Evolutionary conservation across 176 grass and related monocot genomes (phyloP), one percentile per base, ranked within the genome.

Genomic region (Echinochloa phyllopogon): DNA sequence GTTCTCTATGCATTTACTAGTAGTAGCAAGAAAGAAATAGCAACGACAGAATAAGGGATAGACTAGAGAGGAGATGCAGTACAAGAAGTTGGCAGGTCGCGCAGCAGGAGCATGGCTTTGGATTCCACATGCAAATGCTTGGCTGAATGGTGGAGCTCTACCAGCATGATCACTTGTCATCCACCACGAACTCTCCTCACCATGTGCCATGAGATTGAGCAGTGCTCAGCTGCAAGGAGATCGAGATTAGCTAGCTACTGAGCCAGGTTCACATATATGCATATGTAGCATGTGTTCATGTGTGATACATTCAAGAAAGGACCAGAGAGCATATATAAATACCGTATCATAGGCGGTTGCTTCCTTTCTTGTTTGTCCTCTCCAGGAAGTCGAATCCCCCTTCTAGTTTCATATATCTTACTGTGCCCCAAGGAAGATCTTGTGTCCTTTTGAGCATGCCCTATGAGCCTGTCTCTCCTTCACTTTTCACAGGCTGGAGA

Each of bases 391-490:
- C 39, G 66, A 84, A 91, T 86, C 84, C n/a, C 84, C 57, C 72
- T 85, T 82, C 69, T 71, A 80, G 82, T 90, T 91, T 88, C 86
- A 90, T 88, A 76, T 69, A 72, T 67, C n/a, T n/a, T 63, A 68
- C 73, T 88, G 89, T 97, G 91, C 85, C 77, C 53, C 79, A 77
- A 65, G 69, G 91, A 90, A 80, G 89, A 92, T 92, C 53, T 86
- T 73, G 66, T 94, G 87, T 92, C 89, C 87, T 97, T 94, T 82
- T 78, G 85, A 80, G 55, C 85, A 82, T 77, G 86, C 74, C 69
- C 72, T 73, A 84, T 64, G 74, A 88, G 71, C 60, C 52, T 90
- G 47, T 57, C 49, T 75, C 69, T 63, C 66, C 65, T 77, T 75
- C 64, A 71, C 57, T 76, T 73, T 85, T 62, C 69, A 87, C 75